Conservation (phyloP, 1,284 basidiomycete genomes). For the Microbotryum violaceum region DNA sequence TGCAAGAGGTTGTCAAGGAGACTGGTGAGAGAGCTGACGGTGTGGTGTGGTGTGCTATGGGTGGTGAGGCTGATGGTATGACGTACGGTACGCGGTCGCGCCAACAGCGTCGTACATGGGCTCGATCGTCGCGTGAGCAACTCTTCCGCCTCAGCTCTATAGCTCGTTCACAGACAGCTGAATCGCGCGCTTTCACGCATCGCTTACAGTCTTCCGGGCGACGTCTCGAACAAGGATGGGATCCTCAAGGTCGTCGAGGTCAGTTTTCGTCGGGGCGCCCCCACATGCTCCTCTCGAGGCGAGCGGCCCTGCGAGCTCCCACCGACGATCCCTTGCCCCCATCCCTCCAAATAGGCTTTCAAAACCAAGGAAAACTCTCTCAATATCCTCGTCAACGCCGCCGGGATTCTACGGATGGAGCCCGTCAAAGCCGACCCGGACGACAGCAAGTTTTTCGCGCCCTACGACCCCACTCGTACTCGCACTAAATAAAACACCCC, state of each 20-base stretch:
- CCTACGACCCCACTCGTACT: neutral
- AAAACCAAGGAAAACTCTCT: neutral
- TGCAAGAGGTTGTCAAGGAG: neutral
- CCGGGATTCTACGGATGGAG: neutral
- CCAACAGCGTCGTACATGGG: too few relatives aligned
- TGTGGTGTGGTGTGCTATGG: neutral
- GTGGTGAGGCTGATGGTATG: too few relatives aligned
- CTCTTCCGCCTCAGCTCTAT: neutral
- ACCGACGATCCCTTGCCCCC: neutral
- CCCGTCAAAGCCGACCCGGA: slow-evolving; percentile 3
- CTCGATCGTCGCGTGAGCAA: neutral
- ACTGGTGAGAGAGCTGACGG: slow-evolving; percentile 4
- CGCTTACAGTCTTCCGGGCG: slow-evolving; percentile 2
- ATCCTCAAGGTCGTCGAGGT: slow-evolving; percentile 8
- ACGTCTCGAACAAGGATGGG: slow-evolving; percentile 4
- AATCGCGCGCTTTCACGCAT: too few relatives aligned
- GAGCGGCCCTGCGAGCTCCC: too few relatives aligned
- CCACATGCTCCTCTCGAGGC: too few relatives aligned
- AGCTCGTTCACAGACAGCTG: too few relatives aligned
- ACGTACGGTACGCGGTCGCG: too few relatives aligned
- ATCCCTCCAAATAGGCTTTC: neutral
- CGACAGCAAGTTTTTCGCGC: neutral
- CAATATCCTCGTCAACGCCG: slow-evolving; percentile 11
- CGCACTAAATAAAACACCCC: neutral
- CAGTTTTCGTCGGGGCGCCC: neutral